Evolutionary conservation across 257 asterid genomes (phyloP), one percentile per base, ranked within the genome.

Genomic region (Primulina tabacum): DNA sequence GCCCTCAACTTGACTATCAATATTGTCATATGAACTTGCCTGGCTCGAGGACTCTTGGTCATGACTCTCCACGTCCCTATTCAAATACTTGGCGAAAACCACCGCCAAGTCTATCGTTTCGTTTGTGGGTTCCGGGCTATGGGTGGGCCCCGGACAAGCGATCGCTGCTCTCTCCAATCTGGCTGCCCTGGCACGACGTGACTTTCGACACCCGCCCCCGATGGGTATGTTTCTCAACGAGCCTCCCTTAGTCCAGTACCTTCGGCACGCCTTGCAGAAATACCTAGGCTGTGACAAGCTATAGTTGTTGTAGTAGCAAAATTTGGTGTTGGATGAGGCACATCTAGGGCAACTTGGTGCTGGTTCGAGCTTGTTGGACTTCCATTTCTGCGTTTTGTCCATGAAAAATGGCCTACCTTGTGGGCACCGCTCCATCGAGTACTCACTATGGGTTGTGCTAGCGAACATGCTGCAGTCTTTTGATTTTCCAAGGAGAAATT

Each of bases 191-290:
- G 84, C 61, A n/a, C 90, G 84, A 24, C 95, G 89, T 62, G 77
- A 77, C 80, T 88, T 90, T 26, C 96, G 84, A 61, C 95, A 90
- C 33, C 97, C 94, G 0, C 97, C 96, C 0, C 94, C 94, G 5
- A 88, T 82, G 0, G 97, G 97, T 3, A 90, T 92, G 65, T 86
- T 88, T 38, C 97, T 38, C 20, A 90, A 34, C 5, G 96, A 86
- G 47, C 97, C 97, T 52, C 97, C 97, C 43, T 90, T 90, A 34
- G 97, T 90, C 97, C 97, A 90, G 74, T 90, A 87, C 72, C 97
- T 69, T 53, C 87, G 78, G 71, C 95, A 87, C 32, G 76, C 88
- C 81, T 90, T 90, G 77, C 97, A 90, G 72, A 90, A 90, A 86
- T 90, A 87, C 37, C 97, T 80, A 21, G 96, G 97, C 74, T 90